Conservation (phyloP, 306 rosid genomes). For the Prunus fruticosa region DNA sequence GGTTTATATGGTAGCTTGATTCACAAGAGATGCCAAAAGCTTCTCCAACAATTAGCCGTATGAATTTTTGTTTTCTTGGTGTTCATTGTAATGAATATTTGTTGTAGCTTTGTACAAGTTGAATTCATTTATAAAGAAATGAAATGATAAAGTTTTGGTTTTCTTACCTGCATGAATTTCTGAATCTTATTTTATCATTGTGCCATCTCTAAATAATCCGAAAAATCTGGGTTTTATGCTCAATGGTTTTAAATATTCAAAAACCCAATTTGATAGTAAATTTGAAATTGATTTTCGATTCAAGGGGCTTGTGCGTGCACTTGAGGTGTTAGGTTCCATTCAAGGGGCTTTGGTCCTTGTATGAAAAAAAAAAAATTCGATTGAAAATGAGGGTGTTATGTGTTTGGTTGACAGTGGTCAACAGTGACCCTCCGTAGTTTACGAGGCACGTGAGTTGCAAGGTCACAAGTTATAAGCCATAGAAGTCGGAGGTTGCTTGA, state of each 20-base stretch:
- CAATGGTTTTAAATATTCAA: background rate
- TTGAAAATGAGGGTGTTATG: background rate
- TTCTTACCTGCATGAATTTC: background rate
- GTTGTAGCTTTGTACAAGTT: background rate
- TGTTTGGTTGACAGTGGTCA: background rate
- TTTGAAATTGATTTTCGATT: too few species aligned
- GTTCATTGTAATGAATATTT: background rate
- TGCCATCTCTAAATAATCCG: background rate
- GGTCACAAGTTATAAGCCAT: background rate
- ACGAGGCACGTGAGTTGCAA: background rate
- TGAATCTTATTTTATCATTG: background rate
- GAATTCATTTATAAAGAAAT: background rate
- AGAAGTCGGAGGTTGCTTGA: background rate
- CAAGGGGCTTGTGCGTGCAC: too few species aligned
- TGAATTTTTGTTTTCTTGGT: background rate
- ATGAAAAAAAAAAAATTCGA: background rate
- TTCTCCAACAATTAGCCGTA: background rate
- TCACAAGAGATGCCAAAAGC: background rate
- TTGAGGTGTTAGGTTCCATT: too few species aligned
- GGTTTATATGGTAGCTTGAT: conserved; percentile 75
- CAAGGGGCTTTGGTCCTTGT: too few species aligned
- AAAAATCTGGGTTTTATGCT: background rate
- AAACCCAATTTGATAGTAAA: background rate
- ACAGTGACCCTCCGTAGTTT: background rate
- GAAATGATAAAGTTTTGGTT: background rate